A percentile compares a stretch with the other conserved stretches of the same genome.
Conservation (phyloP, 345 rosid genomes). For the Melaleuca quinquenervia region DNA sequence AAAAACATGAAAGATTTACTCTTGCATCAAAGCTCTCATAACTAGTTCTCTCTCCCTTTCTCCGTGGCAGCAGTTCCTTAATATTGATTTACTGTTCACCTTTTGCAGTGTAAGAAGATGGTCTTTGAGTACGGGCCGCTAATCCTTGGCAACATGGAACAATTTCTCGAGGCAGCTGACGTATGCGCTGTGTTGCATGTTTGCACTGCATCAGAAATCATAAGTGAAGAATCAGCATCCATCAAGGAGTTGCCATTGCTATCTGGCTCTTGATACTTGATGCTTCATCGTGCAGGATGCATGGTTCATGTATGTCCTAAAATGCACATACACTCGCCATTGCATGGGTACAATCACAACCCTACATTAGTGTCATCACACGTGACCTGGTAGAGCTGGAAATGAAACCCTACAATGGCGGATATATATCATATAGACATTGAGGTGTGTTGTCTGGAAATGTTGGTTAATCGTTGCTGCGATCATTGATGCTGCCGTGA, state of each 20-base stretch:
- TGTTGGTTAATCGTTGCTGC: not conserved
- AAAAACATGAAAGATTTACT: not conserved
- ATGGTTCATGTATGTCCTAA: not conserved
- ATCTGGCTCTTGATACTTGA: slow-evolving; percentile 24
- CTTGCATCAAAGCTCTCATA: not conserved
- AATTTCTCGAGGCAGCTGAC: slow-evolving; percentile 64
- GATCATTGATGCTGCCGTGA: not conserved
- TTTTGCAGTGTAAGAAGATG: slow-evolving; percentile 72
- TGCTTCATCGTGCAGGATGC: not conserved
- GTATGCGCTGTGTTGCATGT: slow-evolving; percentile 55
- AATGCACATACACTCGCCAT: not conserved
- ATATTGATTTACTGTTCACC: not conserved
- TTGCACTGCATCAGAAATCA: slow-evolving; percentile 13
- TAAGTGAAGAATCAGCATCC: slow-evolving; percentile 1
- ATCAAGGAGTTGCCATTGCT: not conserved
- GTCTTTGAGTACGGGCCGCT: slow-evolving; percentile 88
- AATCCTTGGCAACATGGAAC: slow-evolving; percentile 51
- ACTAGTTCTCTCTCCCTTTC: not conserved
- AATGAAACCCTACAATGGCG: not conserved
- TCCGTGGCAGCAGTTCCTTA: not conserved
- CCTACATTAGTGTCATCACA: not conserved
- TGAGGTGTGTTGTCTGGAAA: not conserved
- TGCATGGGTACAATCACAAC: not conserved
- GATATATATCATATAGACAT: not conserved
- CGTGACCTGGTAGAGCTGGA: not conserved